phyloP scores from a whole-genome alignment of 345 rosid genomes.

The Raphanus sativus region DNA sequence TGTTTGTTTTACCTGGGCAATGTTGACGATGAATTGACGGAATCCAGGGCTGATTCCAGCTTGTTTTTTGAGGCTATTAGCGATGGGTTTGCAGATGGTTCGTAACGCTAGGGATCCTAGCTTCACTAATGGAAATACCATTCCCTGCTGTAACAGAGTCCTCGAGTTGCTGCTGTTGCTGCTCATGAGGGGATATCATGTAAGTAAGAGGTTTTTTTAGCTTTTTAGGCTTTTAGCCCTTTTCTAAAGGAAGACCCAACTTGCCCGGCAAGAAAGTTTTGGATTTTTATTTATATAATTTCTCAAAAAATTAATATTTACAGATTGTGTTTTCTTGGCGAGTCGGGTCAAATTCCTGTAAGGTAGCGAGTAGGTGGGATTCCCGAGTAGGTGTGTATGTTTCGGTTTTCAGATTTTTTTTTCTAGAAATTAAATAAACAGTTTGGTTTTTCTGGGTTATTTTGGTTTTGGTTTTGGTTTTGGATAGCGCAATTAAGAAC shows the following conservation, averaged over 20 bases:
- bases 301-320: too few relatives aligned
- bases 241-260: neutral
- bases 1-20: slow-evolving; percentile 60
- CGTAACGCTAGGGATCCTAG: slow-evolving; percentile 77
- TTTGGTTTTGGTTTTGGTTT: too few relatives aligned
- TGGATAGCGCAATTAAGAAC: too few relatives aligned
- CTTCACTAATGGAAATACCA: slow-evolving; percentile 40
- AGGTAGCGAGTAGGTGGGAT: neutral
- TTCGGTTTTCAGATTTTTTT: neutral
- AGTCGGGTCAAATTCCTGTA: neutral
- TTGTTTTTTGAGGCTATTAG: slow-evolving; percentile 74
- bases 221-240: neutral
- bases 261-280: too few relatives aligned
- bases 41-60: slow-evolving; percentile 67
- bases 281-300: too few relatives aligned
- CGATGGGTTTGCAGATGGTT: slow-evolving; percentile 76
- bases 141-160: neutral
- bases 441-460: too few relatives aligned
- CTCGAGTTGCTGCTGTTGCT: neutral
- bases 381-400: neutral
- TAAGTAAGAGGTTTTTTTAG: neutral
- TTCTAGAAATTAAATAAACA: too few relatives aligned
- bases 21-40: slow-evolving; percentile 66
- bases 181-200: neutral
- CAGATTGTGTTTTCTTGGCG: neutral